Percentiles rank a stretch among this genome's conserved stretches.
phyloP scores from a whole-genome alignment of 805 yeast species.

The Ogataea corticis region DNA sequence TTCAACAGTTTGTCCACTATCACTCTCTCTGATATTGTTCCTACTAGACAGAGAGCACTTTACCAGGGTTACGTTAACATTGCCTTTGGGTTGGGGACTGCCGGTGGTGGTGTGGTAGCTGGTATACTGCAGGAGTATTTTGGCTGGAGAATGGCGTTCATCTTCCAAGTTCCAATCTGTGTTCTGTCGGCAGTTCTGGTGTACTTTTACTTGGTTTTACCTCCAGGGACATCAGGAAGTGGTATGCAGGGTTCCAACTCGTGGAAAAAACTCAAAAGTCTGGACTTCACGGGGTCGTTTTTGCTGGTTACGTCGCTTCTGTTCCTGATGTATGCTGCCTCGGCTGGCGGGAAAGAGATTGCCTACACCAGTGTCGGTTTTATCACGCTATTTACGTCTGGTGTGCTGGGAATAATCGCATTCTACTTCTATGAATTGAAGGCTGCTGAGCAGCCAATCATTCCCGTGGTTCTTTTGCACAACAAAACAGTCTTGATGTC shows the following conservation, averaged over 20 bases:
- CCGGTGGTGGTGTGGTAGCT: conserved; percentile 66
- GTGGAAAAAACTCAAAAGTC: conserved; percentile 50
- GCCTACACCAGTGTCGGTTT: conserved; percentile 48
- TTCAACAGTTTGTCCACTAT: conserved; percentile 74
- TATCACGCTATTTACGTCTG: conserved; percentile 31
- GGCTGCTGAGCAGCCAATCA: conserved; percentile 61
- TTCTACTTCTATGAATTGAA: conserved; percentile 55
- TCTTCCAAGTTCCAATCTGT: conserved; percentile 54
- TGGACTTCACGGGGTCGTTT: conserved; percentile 68
- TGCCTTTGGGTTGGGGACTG: conserved; percentile 74
- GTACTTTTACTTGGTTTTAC: conserved; percentile 38
- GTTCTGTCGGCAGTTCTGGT: conserved; percentile 41
- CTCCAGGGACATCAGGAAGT: conserved; percentile 49
- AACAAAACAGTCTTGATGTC: conserved; percentile 64
- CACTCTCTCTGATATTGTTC: conserved; percentile 72
- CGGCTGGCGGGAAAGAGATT: conserved; percentile 61
- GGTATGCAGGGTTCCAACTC: conserved; percentile 48
- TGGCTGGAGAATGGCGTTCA: conserved; percentile 71
- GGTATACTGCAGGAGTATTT: conserved; percentile 52
- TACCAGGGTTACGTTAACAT: conserved; percentile 83
- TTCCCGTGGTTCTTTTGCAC: conserved; percentile 60
- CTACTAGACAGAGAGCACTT: conserved; percentile 73
- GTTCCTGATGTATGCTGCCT: conserved; percentile 61
- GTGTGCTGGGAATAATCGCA: conserved; percentile 35
- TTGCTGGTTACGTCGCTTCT: conserved; percentile 59